Conservation (phyloP, 2,329 filamentous ascomycete genomes). For the Fusarium staphyleae region DNA sequence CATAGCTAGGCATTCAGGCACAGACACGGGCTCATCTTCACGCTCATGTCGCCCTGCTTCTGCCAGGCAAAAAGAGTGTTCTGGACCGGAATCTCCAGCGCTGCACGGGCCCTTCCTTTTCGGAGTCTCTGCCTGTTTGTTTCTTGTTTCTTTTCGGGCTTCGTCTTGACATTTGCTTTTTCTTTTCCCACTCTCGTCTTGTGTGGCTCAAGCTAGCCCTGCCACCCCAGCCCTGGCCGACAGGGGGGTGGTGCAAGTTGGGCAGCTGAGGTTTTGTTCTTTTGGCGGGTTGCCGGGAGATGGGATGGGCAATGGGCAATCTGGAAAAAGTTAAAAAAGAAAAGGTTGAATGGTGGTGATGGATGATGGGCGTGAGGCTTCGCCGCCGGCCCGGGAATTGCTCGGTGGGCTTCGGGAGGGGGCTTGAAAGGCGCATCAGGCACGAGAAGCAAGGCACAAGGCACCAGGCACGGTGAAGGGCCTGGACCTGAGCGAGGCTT, state of each 20-base stretch:
- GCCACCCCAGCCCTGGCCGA: neutral
- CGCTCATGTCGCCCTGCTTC: conserved; percentile 24
- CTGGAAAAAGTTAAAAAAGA: neutral
- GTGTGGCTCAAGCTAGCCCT: conserved; percentile 6
- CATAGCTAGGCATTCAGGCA: neutral
- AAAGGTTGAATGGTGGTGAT: neutral
- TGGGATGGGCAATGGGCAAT: too few species aligned
- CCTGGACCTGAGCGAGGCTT: conserved; percentile 12
- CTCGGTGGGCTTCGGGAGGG: conserved; percentile 13
- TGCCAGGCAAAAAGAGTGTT: conserved; percentile 12
- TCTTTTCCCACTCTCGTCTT: neutral
- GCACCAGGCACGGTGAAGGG: conserved; percentile 27
- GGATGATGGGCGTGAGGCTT: conserved; percentile 9
- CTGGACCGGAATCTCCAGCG: conserved; percentile 14
- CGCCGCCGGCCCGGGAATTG: conserved; percentile 24
- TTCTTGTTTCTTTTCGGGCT: conserved; percentile 3
- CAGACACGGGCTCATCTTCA: neutral
- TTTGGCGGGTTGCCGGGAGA: conserved; percentile 7
- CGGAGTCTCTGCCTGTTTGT: conserved; percentile 5
- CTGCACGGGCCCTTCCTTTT: conserved; percentile 24
- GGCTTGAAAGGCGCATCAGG: neutral
- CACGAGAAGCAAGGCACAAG: conserved; percentile 22
- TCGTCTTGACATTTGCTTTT: conserved; percentile 10
- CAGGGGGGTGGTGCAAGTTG: neutral
- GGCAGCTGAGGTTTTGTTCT: neutral